Percentiles rank a stretch among this genome's conserved stretches.
Evolutionary conservation across 2,329 filamentous ascomycete species (phyloP).

Genomic region (Dothideomycetidae sp.): DNA sequence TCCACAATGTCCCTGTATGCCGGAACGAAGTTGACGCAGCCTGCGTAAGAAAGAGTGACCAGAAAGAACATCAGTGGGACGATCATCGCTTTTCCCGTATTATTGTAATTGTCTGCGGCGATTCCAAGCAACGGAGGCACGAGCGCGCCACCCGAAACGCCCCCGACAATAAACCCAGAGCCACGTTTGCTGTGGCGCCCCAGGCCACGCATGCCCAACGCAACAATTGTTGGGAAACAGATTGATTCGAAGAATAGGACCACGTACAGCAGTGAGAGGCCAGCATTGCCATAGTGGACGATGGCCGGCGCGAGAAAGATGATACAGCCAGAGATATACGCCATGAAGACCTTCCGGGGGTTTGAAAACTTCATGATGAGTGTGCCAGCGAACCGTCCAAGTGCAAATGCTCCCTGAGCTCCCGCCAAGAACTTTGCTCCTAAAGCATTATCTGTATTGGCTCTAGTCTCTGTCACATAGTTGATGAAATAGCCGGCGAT

Average conservation of each 20-base stretch:
- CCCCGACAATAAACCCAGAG: conserved; percentile 56
- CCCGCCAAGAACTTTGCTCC: conserved; percentile 58
- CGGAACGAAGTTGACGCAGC: conserved; percentile 49
- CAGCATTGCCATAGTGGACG: conserved; percentile 35
- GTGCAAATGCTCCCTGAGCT: conserved; percentile 57
- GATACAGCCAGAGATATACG: conserved; percentile 48
- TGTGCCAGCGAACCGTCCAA: conserved; percentile 56
- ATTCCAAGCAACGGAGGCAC: conserved; percentile 59
- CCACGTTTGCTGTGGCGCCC: conserved; percentile 67
- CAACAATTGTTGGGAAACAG: conserved; percentile 69
- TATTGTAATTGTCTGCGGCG: conserved; percentile 49
- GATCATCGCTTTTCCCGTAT: conserved; percentile 49
- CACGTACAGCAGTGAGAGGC: conserved; percentile 46
- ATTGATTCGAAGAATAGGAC: conserved; percentile 73
- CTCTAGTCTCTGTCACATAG: conserved; percentile 49
- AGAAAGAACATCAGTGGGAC: conserved; percentile 45
- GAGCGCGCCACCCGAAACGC: conserved; percentile 59
- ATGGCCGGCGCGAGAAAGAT: conserved; percentile 43
- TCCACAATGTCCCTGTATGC: conserved; percentile 50
- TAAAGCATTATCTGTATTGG: conserved; percentile 38
- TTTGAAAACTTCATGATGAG: conserved; percentile 52
- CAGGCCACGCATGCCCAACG: conserved; percentile 61
- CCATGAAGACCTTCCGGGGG: conserved; percentile 55
- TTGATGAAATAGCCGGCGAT: conserved; percentile 32
- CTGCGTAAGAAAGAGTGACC: conserved; percentile 31